Evolutionary conservation across 2,329 filamentous ascomycete genomes (phyloP).

Genomic region (Claviceps sp.): DNA sequence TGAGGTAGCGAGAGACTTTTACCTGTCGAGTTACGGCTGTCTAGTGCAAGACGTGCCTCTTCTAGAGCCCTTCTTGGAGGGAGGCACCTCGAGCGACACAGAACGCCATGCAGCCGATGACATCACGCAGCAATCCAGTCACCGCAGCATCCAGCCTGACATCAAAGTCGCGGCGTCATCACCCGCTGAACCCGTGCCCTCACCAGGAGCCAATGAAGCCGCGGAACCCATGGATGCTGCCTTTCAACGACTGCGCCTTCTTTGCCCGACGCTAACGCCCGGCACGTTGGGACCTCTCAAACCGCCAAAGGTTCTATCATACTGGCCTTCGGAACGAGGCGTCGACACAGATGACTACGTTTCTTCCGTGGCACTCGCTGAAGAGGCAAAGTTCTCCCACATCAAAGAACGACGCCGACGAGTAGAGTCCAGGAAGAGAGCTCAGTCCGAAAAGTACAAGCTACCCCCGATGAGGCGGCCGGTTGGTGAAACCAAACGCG

Average conservation of each 20-base stretch:
- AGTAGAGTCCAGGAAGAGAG: slow-evolving; percentile 20
- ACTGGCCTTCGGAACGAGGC: slow-evolving; percentile 27
- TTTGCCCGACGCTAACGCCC: slow-evolving; percentile 17
- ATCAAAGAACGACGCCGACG: slow-evolving; percentile 20
- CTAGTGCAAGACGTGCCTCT: slow-evolving; percentile 21
- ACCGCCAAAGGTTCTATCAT: slow-evolving; percentile 19
- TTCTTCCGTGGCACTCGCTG: slow-evolving; percentile 24
- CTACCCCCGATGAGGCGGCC: slow-evolving; percentile 16
- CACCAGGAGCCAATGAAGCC: slow-evolving; percentile 1
- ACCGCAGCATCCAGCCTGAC: background rate
- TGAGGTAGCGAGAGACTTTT: slow-evolving; percentile 20
- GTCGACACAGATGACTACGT: slow-evolving; percentile 21
- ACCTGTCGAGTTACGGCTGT: slow-evolving; percentile 22
- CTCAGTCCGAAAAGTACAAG: slow-evolving; percentile 21
- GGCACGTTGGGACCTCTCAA: slow-evolving; percentile 15
- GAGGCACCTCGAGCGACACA: slow-evolving; percentile 5
- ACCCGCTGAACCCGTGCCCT: slow-evolving; percentile 3
- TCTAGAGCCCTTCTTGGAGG: slow-evolving; percentile 18
- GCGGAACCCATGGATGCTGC: slow-evolving; percentile 13
- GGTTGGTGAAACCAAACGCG: slow-evolving; percentile 2
- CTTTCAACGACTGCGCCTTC: slow-evolving; percentile 21
- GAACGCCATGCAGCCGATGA: slow-evolving; percentile 7
- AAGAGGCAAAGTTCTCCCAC: slow-evolving; percentile 21
- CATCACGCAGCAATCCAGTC: background rate
- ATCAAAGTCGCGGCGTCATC: slow-evolving; percentile 5